Conservation (phyloP, 257 asterid genomes). For the Dorcoceras hygrometricum region DNA sequence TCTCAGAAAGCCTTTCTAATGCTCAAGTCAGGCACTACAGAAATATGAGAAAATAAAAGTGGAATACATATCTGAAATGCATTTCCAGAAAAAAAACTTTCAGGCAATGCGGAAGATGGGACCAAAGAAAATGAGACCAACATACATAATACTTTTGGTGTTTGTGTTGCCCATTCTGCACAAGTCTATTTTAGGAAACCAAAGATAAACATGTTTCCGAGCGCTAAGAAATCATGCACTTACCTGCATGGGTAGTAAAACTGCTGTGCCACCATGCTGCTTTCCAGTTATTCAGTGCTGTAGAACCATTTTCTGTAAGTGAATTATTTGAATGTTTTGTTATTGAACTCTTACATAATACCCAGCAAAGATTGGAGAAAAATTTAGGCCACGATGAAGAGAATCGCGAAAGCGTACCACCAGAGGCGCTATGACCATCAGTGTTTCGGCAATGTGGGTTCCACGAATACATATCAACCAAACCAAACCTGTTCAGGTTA, state of each 20-base stretch:
- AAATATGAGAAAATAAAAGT: too few relatives aligned
- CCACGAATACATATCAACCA: constrained; percentile 82
- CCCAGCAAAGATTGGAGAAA: background rate
- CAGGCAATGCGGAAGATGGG: too few relatives aligned
- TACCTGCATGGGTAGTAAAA: constrained; percentile 62
- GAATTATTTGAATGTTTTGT: constrained; percentile 8
- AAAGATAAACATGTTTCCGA: background rate
- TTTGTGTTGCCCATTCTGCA: background rate
- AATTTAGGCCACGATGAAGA: background rate
- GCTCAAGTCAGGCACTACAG: too few relatives aligned
- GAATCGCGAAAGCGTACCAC: constrained; percentile 45
- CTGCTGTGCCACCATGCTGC: constrained; percentile 98
- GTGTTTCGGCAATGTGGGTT: constrained; percentile 65
- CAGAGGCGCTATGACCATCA: constrained; percentile 50
- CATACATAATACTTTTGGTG: background rate
- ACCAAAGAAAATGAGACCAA: too few relatives aligned
- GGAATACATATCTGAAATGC: too few relatives aligned
- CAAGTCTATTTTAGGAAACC: background rate
- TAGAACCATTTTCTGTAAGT: constrained; percentile 57
- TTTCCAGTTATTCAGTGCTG: constrained; percentile 63
- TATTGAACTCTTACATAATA: background rate
- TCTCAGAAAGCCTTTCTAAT: too few relatives aligned
- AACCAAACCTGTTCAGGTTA: constrained; percentile 45
- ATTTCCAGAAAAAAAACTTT: too few relatives aligned
- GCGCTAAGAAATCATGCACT: constrained; percentile 25